phyloP scores from a whole-genome alignment of 2,329 filamentous ascomycete species.

The Penicillium capsulatum region DNA sequence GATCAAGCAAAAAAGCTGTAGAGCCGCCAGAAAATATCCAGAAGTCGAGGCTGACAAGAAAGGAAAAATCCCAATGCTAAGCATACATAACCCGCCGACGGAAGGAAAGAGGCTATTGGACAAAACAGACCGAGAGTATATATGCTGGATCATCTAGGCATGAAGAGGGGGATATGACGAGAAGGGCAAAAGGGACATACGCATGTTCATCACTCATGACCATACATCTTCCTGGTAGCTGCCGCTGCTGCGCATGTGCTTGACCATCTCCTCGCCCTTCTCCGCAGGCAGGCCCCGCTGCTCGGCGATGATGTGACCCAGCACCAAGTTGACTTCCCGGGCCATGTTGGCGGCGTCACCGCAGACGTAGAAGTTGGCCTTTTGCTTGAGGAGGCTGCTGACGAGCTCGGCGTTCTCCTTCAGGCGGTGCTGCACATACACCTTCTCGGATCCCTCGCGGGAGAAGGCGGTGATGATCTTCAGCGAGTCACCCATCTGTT shows the following conservation, averaged over 20 bases:
- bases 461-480: constrained; percentile 92
- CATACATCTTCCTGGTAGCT: constrained; percentile 87
- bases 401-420: constrained; percentile 78
- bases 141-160: constrained; percentile 27
- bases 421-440: constrained; percentile 93
- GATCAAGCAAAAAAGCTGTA: neutral
- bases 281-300: constrained; percentile 75
- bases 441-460: constrained; percentile 78
- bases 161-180: constrained; percentile 19
- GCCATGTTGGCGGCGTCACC: constrained; percentile 98
- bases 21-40: neutral
- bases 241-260: constrained; percentile 90
- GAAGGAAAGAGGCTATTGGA: constrained; percentile 10
- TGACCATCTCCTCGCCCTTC: constrained; percentile 94
- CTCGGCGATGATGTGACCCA: constrained; percentile 80
- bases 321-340: constrained; percentile 81
- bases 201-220: constrained; percentile 46
- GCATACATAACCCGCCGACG: constrained; percentile 11
- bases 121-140: constrained; percentile 16
- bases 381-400: constrained; percentile 77
- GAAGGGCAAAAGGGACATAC: constrained; percentile 17
- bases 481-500: constrained; percentile 80
- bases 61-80: constrained; percentile 5
- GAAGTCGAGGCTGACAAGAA: constrained; percentile 1
- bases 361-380: constrained; percentile 95